Evolutionary conservation across 179 eudicot species (phyloP).

Genomic region (Vitellaria paradoxa): DNA sequence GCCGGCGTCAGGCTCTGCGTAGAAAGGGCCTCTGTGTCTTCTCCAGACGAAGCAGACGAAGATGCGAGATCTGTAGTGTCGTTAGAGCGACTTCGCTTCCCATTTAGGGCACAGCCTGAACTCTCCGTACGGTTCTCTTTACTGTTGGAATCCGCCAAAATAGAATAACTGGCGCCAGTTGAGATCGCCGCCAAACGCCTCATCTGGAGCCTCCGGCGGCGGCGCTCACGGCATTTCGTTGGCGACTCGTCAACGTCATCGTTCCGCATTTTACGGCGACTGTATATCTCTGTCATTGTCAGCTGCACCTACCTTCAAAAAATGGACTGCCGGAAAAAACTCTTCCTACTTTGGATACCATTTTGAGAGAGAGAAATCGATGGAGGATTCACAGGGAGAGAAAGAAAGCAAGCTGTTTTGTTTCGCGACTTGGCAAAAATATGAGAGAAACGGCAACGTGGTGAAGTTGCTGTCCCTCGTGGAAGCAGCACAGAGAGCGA

Average conservation of each 20-base stretch:
- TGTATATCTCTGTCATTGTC: not conserved
- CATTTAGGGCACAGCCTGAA: not conserved
- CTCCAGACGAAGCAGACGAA: not conserved
- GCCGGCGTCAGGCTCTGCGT: not conserved
- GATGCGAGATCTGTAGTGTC: not conserved
- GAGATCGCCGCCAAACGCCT: constrained; percentile 6
- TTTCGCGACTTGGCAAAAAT: not conserved
- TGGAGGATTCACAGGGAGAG: not conserved
- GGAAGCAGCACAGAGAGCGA: not conserved
- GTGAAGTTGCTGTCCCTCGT: not conserved
- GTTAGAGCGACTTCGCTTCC: not conserved
- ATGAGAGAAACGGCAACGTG: not conserved
- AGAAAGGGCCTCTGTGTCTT: no score
- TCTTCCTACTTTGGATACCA: not conserved
- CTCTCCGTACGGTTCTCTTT: not conserved
- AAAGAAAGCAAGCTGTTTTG: no score
- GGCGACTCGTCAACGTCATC: not conserved
- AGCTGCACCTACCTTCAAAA: not conserved
- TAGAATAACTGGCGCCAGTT: not conserved
- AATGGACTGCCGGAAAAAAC: not conserved
- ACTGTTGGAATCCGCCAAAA: not conserved
- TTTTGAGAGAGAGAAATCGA: not conserved
- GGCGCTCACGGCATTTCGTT: constrained; percentile 26
- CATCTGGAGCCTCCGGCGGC: constrained; percentile 25
- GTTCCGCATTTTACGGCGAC: not conserved